Evolutionary conservation across 768 basidiomycete species (phyloP).

Genomic region (Collybiopsis confluens): DNA sequence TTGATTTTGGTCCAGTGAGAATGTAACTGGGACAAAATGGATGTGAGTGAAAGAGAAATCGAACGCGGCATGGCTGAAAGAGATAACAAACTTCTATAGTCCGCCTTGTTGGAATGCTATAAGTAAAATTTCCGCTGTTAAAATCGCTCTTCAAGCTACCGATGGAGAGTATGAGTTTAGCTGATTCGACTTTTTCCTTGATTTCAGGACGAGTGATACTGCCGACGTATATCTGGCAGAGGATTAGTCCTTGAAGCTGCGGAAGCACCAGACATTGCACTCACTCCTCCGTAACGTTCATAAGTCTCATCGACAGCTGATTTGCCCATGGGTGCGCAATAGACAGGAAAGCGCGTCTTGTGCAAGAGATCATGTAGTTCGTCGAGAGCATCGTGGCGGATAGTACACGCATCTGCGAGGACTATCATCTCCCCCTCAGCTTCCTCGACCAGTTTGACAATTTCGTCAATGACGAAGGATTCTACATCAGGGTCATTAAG

Average conservation of each 20-base stretch:
- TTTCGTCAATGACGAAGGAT: slow-evolving; percentile 68
- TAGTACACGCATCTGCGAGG: slow-evolving; percentile 77
- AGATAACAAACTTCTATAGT: slow-evolving; percentile 54
- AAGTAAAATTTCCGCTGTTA: slow-evolving; percentile 87
- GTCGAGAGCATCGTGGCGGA: slow-evolving; percentile 62
- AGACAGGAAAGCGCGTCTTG: slow-evolving; percentile 69
- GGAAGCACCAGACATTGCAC: too few species aligned
- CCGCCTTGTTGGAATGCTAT: slow-evolving; percentile 53
- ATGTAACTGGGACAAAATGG: slow-evolving; percentile 50
- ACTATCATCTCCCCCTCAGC: slow-evolving; percentile 70
- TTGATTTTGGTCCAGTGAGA: slow-evolving; percentile 67
- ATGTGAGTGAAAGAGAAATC: background rate
- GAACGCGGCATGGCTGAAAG: background rate
- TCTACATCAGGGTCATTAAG: slow-evolving; percentile 57
- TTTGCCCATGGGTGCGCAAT: slow-evolving; percentile 80
- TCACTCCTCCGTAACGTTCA: slow-evolving; percentile 74
- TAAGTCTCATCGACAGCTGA: slow-evolving; percentile 67
- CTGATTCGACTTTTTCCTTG: slow-evolving; percentile 67
- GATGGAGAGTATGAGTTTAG: slow-evolving; percentile 73
- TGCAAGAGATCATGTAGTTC: slow-evolving; percentile 61
- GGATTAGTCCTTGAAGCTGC: too few species aligned
- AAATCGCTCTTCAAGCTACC: slow-evolving; percentile 74
- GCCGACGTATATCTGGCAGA: slow-evolving; percentile 67
- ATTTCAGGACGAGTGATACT: slow-evolving; percentile 61
- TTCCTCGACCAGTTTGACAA: slow-evolving; percentile 56